These are phyloP conservation scores for Boletus barrowsii DNA, from an alignment of 768 basidiomycete genomes.

Conservation along the genomic window DNA sequence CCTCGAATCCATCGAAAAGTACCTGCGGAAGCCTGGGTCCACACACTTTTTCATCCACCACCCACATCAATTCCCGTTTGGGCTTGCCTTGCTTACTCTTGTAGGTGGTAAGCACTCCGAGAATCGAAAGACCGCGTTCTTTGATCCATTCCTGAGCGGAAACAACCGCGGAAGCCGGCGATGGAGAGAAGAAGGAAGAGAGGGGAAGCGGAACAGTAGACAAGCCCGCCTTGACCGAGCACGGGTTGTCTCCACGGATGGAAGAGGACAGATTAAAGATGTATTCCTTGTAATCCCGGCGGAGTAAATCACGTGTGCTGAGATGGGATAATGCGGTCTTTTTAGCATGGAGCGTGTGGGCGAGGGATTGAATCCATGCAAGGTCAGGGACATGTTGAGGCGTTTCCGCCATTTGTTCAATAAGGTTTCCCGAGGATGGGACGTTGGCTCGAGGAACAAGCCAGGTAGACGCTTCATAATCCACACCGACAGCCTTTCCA, in stretches of 20 bases:
- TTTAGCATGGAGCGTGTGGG: constrained; percentile 41
- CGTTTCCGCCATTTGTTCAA: not conserved
- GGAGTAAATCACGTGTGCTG: constrained; percentile 69
- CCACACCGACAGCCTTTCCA: constrained; percentile 70
- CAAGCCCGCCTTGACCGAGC: constrained; percentile 64
- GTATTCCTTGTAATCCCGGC: constrained; percentile 97
- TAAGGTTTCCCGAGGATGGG: constrained; percentile 16
- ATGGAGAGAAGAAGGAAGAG: constrained; percentile 37
- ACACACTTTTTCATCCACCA: constrained; percentile 44
- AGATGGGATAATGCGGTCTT: constrained; percentile 72
- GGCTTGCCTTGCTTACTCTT: constrained; percentile 50
- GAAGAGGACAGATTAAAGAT: constrained; percentile 39
- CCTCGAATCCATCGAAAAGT: constrained; percentile 62
- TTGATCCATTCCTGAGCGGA: constrained; percentile 56
- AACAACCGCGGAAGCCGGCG: constrained; percentile 8
- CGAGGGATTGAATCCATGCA: constrained; percentile 48
- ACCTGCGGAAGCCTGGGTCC: constrained; percentile 32
- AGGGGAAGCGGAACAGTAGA: constrained; percentile 78
- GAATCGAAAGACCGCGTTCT: constrained; percentile 58
- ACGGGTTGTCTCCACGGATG: constrained; percentile 20
- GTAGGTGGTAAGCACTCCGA: constrained; percentile 82
- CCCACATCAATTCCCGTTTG: constrained; percentile 64
- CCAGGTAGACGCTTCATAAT: constrained; percentile 61
- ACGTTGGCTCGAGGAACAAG: constrained; percentile 59
- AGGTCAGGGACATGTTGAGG: constrained; percentile 36